Base-by-base conservation (phyloP, 768 basidiomycete species). In the Pleurotus djamor region DNA sequence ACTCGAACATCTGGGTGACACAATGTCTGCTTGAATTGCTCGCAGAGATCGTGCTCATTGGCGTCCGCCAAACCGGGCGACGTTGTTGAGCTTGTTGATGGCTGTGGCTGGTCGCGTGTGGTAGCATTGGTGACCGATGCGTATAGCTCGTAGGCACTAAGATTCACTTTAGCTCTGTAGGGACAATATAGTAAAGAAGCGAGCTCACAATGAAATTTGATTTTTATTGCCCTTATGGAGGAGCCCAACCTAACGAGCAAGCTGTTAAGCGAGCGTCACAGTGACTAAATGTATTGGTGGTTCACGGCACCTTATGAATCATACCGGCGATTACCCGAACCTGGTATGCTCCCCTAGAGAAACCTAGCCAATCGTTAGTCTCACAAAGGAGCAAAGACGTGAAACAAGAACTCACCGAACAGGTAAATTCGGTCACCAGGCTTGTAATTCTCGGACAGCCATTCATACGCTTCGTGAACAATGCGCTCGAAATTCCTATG, bases 261-360 rank as follows among this genome's bases (percentile, higher is more conserved):
- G 21, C 21, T 1, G 21, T 3, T 28, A 1, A 28, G 52, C 67
- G 36, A 5, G 43, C 17, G 21, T 12, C 14, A 16, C 7, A 10
- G n/a, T 21, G 5, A 32, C 5, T 16, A 28, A 28, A 28, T 1
- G 21, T 3, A 28, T 3, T 9, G 62, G 63, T 4, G 17, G 12
- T 6, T 2, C 28, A 36, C 10, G 57, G 2, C 35, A 75, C 80
- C 51, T 58, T 68, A n/a, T 74, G 58, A 21, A 79, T 77, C 79
- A 80, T 80, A 12, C 69, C 79, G 4, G 79, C 75, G 43, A 80
- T 55, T 0, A 69, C 74, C 33, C 79, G 72, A 4, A 73, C 76
- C 63, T 80, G 80, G 60, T 78, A 81, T n/a, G 77, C 80, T 4
- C 79, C 79, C 13, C 79, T 77, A 1, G 79, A 80, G 62, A 76